These are phyloP conservation scores for Hortiboletus campestris DNA, from an alignment of 768 basidiomycete genomes.

Conservation along the genomic window DNA sequence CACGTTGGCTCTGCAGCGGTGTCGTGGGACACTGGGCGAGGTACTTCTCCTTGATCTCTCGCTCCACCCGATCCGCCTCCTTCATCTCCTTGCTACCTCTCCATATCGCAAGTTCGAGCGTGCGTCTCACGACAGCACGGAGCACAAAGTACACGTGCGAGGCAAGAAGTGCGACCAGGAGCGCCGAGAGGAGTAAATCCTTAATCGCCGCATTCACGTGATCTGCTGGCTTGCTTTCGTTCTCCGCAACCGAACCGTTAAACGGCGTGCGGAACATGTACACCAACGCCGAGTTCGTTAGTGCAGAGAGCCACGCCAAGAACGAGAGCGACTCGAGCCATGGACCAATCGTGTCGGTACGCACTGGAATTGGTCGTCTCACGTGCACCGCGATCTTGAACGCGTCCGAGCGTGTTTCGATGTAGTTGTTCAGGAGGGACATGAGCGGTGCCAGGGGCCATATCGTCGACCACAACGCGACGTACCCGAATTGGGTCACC, in stretches of 20 bases:
- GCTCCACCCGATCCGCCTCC: constrained; percentile 54
- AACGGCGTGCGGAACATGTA: constrained; percentile 75
- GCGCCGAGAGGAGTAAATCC: constrained; percentile 58
- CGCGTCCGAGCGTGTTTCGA: constrained; percentile 91
- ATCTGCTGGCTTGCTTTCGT: constrained; percentile 7
- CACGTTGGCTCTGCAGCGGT: not conserved
- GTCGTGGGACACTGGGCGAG: constrained; percentile 22
- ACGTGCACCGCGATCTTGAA: constrained; percentile 90
- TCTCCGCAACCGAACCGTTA: constrained; percentile 9
- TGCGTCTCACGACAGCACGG: constrained; percentile 57
- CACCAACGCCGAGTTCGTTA: constrained; percentile 87
- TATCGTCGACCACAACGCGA: constrained; percentile 88
- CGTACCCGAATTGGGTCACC: constrained; percentile 94
- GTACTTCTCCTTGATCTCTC: constrained; percentile 47
- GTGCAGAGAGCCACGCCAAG: constrained; percentile 85
- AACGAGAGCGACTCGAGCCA: constrained; percentile 90
- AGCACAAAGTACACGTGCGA: constrained; percentile 82
- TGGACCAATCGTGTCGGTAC: constrained; percentile 89
- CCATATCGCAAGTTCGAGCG: constrained; percentile 80
- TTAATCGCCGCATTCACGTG: constrained; percentile 38
- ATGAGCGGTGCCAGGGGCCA: constrained; percentile 92
- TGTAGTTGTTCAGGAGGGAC: constrained; percentile 87
- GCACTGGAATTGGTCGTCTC: constrained; percentile 79
- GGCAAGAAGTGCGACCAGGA: constrained; percentile 75
- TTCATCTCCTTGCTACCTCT: constrained; percentile 64